phyloP scores from a whole-genome alignment of 2,329 filamentous ascomycete species.

The Fusarium beomiforme region DNA sequence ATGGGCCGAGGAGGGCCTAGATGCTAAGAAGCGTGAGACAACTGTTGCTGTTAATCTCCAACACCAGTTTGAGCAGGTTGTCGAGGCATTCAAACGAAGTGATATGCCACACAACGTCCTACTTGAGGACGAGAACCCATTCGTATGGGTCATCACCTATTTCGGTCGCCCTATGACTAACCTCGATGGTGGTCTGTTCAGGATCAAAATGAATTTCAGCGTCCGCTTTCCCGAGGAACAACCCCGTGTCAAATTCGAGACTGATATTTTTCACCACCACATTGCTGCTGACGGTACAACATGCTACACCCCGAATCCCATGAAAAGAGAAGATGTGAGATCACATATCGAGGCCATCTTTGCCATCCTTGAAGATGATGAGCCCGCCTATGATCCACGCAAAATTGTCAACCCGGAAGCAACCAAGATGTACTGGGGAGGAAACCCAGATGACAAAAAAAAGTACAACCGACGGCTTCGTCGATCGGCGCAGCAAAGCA shows the following conservation, averaged over 20 bases:
- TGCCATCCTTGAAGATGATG: conserved; percentile 84
- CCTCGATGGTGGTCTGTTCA: conserved; percentile 90
- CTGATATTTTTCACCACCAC: conserved; percentile 86
- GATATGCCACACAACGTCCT: conserved; percentile 79
- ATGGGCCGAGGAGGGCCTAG: conserved; percentile 78
- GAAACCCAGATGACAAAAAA: conserved; percentile 76
- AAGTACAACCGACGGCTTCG: conserved; percentile 84
- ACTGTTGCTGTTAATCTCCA: conserved; percentile 84
- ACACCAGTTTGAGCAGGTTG: conserved; percentile 85
- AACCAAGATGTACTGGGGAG: conserved; percentile 87
- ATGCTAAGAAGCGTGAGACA: conserved; percentile 70
- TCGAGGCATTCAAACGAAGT: conserved; percentile 76
- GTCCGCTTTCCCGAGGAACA: conserved; percentile 89
- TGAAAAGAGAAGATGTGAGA: conserved; percentile 77
- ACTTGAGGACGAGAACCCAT: conserved; percentile 84
- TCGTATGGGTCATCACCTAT: conserved; percentile 88
- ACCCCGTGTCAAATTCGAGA: conserved; percentile 83
- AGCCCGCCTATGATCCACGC: conserved; percentile 88
- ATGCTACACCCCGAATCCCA: conserved; percentile 77
- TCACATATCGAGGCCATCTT: conserved; percentile 88
- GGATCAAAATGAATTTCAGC: conserved; percentile 81
- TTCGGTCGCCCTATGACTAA: conserved; percentile 94
- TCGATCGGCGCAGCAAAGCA: conserved; percentile 76
- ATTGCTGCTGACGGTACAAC: conserved; percentile 83
- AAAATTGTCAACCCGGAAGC: conserved; percentile 89